These are phyloP conservation scores for Geotrichum histeridarum DNA, from an alignment of 1,139 yeast genomes.

Conservation along the genomic window DNA sequence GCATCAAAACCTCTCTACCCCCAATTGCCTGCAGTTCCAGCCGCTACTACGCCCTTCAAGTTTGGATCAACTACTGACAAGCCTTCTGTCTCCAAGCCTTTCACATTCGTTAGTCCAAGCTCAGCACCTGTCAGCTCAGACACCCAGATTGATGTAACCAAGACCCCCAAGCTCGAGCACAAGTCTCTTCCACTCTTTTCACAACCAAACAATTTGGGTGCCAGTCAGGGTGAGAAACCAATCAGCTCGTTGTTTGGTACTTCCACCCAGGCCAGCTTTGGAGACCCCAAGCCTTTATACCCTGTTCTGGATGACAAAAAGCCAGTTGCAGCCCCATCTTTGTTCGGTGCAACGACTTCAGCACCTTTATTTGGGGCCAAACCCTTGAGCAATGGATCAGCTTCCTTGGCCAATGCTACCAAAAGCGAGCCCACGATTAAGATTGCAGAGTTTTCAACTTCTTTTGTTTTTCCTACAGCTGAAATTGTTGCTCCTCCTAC, in stretches of 20 bases:
- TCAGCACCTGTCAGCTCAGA: background rate
- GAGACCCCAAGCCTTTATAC: background rate
- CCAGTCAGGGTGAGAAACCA: background rate
- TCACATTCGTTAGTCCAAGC: constrained; percentile 3
- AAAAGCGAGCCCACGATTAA: background rate
- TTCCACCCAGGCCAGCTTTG: background rate
- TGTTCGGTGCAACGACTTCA: background rate
- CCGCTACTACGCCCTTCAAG: background rate
- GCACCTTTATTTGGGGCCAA: background rate
- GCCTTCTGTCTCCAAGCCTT: constrained; percentile 4
- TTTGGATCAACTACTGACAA: constrained; percentile 4
- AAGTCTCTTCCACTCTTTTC: background rate
- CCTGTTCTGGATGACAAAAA: background rate
- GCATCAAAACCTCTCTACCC: constrained; percentile 23
- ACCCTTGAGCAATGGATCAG: background rate
- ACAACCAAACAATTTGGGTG: background rate
- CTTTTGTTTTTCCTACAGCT: constrained; percentile 1
- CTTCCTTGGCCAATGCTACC: background rate
- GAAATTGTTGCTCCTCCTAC: background rate
- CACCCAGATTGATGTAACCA: background rate
- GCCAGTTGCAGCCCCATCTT: background rate
- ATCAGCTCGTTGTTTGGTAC: background rate
- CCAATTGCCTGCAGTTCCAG: background rate
- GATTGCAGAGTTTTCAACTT: background rate
- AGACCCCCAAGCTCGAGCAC: constrained; percentile 1